Base-by-base conservation (phyloP, 1,139 yeast species). In the Candida pseudoviswanathii region DNA sequence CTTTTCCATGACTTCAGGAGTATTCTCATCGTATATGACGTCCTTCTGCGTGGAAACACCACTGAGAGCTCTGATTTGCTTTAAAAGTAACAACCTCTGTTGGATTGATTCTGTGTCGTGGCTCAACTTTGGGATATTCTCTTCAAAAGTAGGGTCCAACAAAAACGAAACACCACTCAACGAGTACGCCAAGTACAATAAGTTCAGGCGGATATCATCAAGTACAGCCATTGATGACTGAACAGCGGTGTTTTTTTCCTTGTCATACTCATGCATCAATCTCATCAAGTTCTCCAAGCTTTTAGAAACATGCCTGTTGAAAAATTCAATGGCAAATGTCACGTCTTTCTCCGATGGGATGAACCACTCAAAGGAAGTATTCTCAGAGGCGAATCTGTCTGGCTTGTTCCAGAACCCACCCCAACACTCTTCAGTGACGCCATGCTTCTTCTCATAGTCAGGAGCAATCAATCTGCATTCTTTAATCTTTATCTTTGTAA, bases 91-190 rank as follows among this genome's bases (percentile, higher is more conserved):
- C 22, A 71, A 60, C 33, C 78, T 61, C 40, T 70, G 71, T 45
- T 71, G 71, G 26, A 74, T 64, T 1, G 77, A 61, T 51, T 73
- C 75, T 8, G 64, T 58, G 32, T 60, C 62, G 51, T 69, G 73
- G 38, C 61, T 64, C 45, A 74, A 59, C 37, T 70, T 70, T 0
- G 80, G 79, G 32, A 75, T 73, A 49, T 75, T 77, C 48, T 76
- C 80, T 45, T 75, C 77, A 51, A 74, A 77, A 0, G 77, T 73
- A 0, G 96, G 92, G 62, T 91, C 97, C 58, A 89, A 81, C 44
- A 92, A 68, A 47, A 81, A 75, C 24, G 96, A 80, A n/a, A 84
- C 74, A 25, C 97, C 97, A 47, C 96, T 84, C 2, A 87, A 61
- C 0, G 84, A 71, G 49, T 85, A 83, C 0, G 89, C 77, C 48